These are phyloP conservation scores for Globisporangium camurandrum DNA, from an alignment of 352 stramenopile genomes.

Conservation along the genomic window DNA sequence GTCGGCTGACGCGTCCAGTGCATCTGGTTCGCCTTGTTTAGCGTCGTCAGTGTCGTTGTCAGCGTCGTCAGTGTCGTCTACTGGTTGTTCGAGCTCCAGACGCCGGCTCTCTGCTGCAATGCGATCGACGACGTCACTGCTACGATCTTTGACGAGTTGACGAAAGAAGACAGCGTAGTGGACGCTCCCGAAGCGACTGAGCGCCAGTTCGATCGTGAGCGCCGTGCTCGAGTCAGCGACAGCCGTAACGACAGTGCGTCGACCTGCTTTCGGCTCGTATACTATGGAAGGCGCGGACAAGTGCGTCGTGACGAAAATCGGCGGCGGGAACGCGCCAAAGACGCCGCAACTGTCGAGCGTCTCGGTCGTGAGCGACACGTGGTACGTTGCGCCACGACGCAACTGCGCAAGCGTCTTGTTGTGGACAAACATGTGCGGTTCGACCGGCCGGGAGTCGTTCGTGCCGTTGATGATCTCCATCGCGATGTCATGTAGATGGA, in stretches of 20 bases:
- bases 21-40: neutral
- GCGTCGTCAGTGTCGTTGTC: neutral
- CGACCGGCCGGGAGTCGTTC: constrained; percentile 55
- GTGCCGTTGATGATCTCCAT: constrained; percentile 69
- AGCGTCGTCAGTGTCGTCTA: constrained; percentile 3
- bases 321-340: constrained; percentile 65
- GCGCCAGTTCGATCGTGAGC: constrained; percentile 41
- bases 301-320: constrained; percentile 62
- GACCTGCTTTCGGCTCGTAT: no score
- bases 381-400: constrained; percentile 45
- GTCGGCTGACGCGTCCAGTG: neutral
- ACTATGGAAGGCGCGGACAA: constrained; percentile 27
- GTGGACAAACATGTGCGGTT: constrained; percentile 45
- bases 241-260: constrained; percentile 27
- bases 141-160: constrained; percentile 31
- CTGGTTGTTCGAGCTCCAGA: constrained; percentile 6
- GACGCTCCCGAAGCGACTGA: constrained; percentile 58
- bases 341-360: constrained; percentile 50
- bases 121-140: constrained; percentile 10
- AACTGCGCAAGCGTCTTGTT: constrained; percentile 48
- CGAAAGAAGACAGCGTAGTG: constrained; percentile 76
- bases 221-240: constrained; percentile 32
- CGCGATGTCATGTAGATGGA: constrained; percentile 32
- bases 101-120: neutral
- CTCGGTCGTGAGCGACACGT: constrained; percentile 73